Base-by-base conservation (phyloP, 148 eudicot species). In the Diospyros kaki region DNA sequence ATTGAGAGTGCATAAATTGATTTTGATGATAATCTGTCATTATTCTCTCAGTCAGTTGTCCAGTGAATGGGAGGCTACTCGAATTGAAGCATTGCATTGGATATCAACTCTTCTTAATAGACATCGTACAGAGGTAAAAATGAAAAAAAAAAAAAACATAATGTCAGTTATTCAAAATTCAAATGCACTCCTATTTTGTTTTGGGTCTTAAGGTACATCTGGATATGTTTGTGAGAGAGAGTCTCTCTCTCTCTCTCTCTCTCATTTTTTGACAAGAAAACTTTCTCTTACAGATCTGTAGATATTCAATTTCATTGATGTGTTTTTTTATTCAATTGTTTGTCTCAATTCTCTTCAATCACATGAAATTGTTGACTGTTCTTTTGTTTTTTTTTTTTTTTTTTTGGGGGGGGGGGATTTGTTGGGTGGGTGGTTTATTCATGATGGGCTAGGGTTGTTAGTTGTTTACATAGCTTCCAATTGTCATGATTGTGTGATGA, bases 1-100 rank as follows among this genome's bases (percentile, higher is more conserved):
- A 52, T 72, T 59, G n/a, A 48, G 15, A 45, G 43, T 65, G 46
- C 70, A 66, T 38, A 66, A 71, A 58, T 71, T 0, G 42, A 10
- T 28, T 41, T 12, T 46, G 54, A 46, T 52, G 55, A 5, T 67
- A 43, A 18, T 58, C 69, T 74, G 50, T 54, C 64, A 10, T 74
- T 42, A 51, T 69, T 71, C 59, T 81, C 52, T 70, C 90, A 95
- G 99, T 71, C 96, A 93, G 86, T 82, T 95, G 77, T 88, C 97
- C 58, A 93, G 89, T 84, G 99, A 92, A 76, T 93, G 96, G 97
- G 99, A 95, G 85, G 98, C 94, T 72, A 91, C 99, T 64, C 92
- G 99, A 56, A 89, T 93, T 53, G 99, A 96, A 84, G 91, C 99
- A 67, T 77, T 96, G 80, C 89, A 93, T 74, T 96, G 99, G 99